Evolutionary conservation across 1,284 basidiomycete species (phyloP).

Genomic region (Chondrostereum purpureum): DNA sequence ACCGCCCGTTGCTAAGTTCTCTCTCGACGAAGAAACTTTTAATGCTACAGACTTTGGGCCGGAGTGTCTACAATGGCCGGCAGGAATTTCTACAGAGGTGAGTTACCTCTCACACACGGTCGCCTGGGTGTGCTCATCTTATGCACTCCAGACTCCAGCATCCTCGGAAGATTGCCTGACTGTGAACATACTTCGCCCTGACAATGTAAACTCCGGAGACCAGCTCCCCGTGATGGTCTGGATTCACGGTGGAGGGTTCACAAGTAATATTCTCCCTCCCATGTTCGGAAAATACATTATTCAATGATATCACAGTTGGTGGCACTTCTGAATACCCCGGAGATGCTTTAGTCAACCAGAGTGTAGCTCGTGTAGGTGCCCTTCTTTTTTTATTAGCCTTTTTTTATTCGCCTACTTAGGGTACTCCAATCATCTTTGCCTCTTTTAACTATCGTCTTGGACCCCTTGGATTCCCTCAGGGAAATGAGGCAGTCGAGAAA

Average conservation of each 20-base stretch:
- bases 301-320: background rate
- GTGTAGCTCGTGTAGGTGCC: background rate
- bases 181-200: conserved; percentile 17
- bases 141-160: too few species aligned
- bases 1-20: background rate
- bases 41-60: background rate
- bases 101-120: too few species aligned
- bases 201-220: background rate
- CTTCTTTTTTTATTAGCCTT: background rate
- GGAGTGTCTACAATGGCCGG: background rate
- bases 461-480: conserved; percentile 13
- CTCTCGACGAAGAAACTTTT: background rate
- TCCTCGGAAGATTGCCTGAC: conserved; percentile 25
- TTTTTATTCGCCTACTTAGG: too few species aligned
- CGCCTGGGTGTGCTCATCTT: too few species aligned
- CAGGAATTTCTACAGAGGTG: too few species aligned
- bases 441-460: conserved; percentile 1
- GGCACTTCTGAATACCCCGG: background rate
- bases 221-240: conserved; percentile 16
- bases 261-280: background rate
- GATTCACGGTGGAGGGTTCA: conserved; percentile 19
- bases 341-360: background rate
- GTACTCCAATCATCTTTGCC: background rate
- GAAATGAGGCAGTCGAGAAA: conserved; percentile 17
- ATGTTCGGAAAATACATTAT: background rate